Evolutionary conservation across 148 eudicot genomes (phyloP).

Genomic region (Diospyros lotus): DNA sequence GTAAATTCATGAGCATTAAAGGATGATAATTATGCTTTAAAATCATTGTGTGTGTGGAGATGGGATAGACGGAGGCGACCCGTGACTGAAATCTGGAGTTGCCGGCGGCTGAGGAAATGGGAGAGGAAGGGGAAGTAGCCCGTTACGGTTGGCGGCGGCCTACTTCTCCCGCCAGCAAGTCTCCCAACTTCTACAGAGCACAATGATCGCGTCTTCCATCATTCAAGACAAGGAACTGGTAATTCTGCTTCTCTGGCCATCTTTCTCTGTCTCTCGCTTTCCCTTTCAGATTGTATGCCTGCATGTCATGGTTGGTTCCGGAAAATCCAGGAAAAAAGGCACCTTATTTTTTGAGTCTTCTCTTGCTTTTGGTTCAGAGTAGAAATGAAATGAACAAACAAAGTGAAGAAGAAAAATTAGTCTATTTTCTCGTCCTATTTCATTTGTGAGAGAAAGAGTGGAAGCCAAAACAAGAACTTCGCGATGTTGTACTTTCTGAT

Average conservation of each 20-base stretch:
- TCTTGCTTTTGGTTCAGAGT: too few relatives aligned
- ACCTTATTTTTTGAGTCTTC: neutral
- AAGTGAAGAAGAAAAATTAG: neutral
- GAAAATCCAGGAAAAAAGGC: neutral
- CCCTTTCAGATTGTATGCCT: too few relatives aligned
- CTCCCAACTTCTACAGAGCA: neutral
- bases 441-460: neutral
- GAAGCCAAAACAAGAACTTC: neutral
- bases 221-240: conserved; percentile 9
- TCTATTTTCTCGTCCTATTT: neutral
- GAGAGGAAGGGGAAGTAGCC: neutral
- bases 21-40: too few relatives aligned
- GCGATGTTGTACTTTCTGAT: neutral
- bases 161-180: neutral
- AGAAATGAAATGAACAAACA: neutral
- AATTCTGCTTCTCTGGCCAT: neutral
- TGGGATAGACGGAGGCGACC: neutral
- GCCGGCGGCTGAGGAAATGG: conserved; percentile 4
- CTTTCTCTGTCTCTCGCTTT: neutral
- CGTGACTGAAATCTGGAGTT: neutral
- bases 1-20: too few relatives aligned
- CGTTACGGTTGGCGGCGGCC: neutral
- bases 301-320: neutral
- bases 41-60: too few relatives aligned
- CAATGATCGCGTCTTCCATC: neutral